phyloP scores from a whole-genome alignment of 441 rosid genomes.

The Pelargonium myrrhifolium region DNA sequence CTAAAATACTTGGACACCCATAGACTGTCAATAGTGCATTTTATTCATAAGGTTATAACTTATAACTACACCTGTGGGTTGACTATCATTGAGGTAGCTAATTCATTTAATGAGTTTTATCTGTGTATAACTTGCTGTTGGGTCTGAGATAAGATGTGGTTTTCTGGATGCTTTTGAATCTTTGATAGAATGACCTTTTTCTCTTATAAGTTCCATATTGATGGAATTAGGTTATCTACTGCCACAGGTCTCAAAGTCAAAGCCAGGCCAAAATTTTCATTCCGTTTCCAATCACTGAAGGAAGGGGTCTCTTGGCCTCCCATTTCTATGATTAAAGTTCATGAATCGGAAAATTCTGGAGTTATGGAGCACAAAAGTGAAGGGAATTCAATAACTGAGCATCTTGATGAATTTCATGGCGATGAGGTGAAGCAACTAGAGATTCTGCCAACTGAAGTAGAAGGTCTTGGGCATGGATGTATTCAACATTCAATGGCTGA shows the following conservation, averaged over 20 bases:
- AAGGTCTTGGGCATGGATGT: constrained; percentile 24
- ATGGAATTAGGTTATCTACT: not conserved
- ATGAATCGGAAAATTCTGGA: constrained; percentile 34
- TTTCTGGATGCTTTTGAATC: not conserved
- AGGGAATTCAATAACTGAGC: constrained; percentile 30
- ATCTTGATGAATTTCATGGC: constrained; percentile 25
- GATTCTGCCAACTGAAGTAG: constrained; percentile 21
- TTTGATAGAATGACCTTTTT: constrained; percentile 3
- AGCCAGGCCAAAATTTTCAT: constrained; percentile 52
- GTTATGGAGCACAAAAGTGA: constrained; percentile 17
- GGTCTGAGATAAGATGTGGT: not conserved
- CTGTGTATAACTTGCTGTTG: not conserved
- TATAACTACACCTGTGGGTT: not conserved
- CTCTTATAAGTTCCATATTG: constrained; percentile 5
- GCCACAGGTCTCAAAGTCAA: constrained; percentile 49
- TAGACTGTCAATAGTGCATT: not conserved
- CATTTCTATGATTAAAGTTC: constrained; percentile 23
- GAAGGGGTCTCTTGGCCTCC: constrained; percentile 24
- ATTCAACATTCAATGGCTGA: constrained; percentile 40
- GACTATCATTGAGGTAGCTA: constrained; percentile 6
- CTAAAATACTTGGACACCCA: constrained; percentile 6
- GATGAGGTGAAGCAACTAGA: constrained; percentile 23
- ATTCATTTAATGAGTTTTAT: too few species aligned
- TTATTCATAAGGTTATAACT: not conserved
- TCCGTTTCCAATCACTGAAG: constrained; percentile 31